Evolutionary conservation across 2,329 filamentous ascomycete species (phyloP), one percentile per base, ranked within the genome.

Genomic region (Thyridium curvatum): DNA sequence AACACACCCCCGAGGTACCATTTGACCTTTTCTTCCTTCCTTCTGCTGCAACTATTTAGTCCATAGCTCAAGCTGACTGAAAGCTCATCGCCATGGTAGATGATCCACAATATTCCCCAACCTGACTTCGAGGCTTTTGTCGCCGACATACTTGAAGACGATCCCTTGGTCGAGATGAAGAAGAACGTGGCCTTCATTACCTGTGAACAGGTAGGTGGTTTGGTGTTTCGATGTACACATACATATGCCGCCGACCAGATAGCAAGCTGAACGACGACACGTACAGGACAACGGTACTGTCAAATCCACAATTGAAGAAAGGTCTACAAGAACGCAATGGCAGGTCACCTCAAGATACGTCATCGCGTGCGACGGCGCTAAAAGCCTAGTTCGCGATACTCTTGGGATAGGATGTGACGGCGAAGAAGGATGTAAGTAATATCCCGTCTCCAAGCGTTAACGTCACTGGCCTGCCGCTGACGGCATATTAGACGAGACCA

Each of bases 71-170:
- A 14, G 18, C 7, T 13, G 12, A 26, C 14, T 29, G 14, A 18
- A 8, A 21, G 36, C 32, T 28, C 8, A 30, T 12, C 12, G 15
- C 16, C 18, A n/a, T 17, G 8, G 30, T 18, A 54, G 49, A 65
- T 66, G 62, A 62, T 68, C 17, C 62, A 65, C 33, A 67, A 66
- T 40, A 60, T 67, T 6, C 59, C 64, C 0, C 62, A 68, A 31
- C 63, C 63, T 8, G 52, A 46, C 1, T 64, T 65, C 41, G 64
- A 68, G 34, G 46, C 61, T n/a, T 45, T 59, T 12, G 41, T 66
- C 2, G 49, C 54, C 3, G 38, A 47, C 4, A 37, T 46, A 12
- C 33, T 66, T 6, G 32, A 36, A 9, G 40, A 46, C 17, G 52
- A 56, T 18, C 26, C 35, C 4, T 50, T 54, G 14, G 55, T 60